Percentiles rank a stretch among this genome's conserved stretches.
Evolutionary conservation across 208 protist species (phyloP).

Genomic region (Leishmania aethiopica): DNA sequence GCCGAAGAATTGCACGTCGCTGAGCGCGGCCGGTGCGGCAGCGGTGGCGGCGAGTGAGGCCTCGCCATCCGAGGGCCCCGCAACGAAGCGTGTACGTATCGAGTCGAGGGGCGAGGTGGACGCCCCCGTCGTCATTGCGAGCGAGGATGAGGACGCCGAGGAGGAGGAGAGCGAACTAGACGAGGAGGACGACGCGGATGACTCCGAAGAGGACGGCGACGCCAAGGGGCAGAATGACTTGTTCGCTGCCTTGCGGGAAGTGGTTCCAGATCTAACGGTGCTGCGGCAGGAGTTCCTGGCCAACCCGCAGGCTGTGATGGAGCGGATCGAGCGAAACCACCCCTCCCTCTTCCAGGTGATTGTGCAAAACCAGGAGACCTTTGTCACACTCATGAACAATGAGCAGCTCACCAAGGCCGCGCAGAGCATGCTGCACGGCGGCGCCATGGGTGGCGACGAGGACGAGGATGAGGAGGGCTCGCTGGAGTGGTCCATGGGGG

Average conservation of each 20-base stretch:
- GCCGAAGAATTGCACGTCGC: slow-evolving; percentile 28
- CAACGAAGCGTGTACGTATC: slow-evolving; percentile 6
- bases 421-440: slow-evolving; percentile 36
- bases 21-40: background rate
- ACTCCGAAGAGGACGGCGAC: slow-evolving; percentile 22
- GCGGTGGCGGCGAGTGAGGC: background rate
- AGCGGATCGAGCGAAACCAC: slow-evolving; percentile 70
- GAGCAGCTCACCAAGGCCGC: slow-evolving; percentile 52
- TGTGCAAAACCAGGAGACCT: slow-evolving; percentile 72
- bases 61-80: background rate
- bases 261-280: slow-evolving; percentile 71
- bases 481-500: slow-evolving; percentile 28
- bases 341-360: slow-evolving; percentile 84
- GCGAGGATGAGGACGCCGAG: background rate
- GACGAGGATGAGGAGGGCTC: slow-evolving; percentile 29
- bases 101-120: background rate
- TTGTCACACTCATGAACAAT: slow-evolving; percentile 81
- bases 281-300: slow-evolving; percentile 81
- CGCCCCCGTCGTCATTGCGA: background rate
- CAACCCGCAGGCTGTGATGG: slow-evolving; percentile 69
- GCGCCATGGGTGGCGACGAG: slow-evolving; percentile 11
- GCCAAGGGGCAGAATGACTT: slow-evolving; percentile 42
- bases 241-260: slow-evolving; percentile 54
- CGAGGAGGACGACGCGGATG: slow-evolving; percentile 18
- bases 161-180: slow-evolving; percentile 14